Conservation (phyloP, 352 stramenopile genomes). For the Blastocystis sp. region DNA sequence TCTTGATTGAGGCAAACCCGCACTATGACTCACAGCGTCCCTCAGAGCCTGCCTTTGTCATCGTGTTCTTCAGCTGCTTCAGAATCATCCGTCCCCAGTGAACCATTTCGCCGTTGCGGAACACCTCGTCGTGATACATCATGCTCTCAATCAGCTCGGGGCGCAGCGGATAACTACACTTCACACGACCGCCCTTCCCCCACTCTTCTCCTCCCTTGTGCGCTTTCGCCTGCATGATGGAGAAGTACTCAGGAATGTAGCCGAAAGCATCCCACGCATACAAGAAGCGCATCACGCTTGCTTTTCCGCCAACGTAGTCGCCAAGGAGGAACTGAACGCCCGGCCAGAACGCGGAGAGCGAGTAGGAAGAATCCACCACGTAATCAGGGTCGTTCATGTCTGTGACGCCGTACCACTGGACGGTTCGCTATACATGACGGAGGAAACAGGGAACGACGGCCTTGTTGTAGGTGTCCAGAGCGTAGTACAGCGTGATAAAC, state of each 20-base stretch:
- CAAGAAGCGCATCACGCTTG: conserved; percentile 87
- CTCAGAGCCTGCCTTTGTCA: conserved; percentile 1
- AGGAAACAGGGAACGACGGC: background rate
- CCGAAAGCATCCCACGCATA: conserved; percentile 88
- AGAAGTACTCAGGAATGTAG: conserved; percentile 88
- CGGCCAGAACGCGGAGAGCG: conserved; percentile 92
- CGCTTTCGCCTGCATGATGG: background rate
- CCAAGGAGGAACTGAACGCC: conserved; percentile 89
- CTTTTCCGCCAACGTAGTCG: conserved; percentile 83
- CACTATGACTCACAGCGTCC: conserved; percentile 77
- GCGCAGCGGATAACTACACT: conserved; percentile 82
- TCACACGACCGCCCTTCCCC: background rate
- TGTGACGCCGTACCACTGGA: conserved; percentile 76
- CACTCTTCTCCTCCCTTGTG: conserved; percentile 46
- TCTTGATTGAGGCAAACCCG: conserved; percentile 79
- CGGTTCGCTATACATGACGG: conserved; percentile 27
- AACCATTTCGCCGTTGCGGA: conserved; percentile 80
- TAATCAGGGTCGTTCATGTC: conserved; percentile 78
- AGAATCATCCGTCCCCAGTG: conserved; percentile 69
- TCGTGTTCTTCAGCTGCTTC: conserved; percentile 61
- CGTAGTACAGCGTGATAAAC: conserved; percentile 76
- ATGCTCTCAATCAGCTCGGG: conserved; percentile 91
- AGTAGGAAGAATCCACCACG: conserved; percentile 78
- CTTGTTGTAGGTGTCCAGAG: conserved; percentile 74
- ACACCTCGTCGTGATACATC: conserved; percentile 86